phyloP scores from a whole-genome alignment of 1,284 basidiomycete species.

The Sphaerobolus stellatus region DNA sequence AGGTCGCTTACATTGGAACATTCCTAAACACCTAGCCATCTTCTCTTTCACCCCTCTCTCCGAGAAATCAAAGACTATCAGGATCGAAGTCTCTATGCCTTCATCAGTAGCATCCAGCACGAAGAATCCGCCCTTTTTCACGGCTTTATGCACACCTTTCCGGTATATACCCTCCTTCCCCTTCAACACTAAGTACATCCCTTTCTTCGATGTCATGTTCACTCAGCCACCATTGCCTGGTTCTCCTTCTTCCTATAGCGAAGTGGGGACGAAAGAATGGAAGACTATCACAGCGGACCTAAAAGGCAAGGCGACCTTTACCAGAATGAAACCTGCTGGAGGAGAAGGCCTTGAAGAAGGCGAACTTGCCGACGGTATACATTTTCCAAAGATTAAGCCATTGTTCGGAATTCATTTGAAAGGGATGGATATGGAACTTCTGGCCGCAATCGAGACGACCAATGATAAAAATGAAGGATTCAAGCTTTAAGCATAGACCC shows the following conservation, averaged over 20 bases:
- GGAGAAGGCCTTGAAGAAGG: neutral
- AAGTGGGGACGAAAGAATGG: neutral
- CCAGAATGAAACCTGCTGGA: neutral
- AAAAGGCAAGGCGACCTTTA: neutral
- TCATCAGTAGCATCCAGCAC: neutral
- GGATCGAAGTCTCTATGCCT: constrained; percentile 10
- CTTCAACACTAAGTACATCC: neutral
- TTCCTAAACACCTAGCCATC: constrained; percentile 14
- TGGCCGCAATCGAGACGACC: neutral
- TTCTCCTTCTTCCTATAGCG: neutral
- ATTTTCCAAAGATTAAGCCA: neutral
- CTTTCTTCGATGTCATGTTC: neutral
- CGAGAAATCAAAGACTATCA: neutral
- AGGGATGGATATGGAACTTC: neutral
- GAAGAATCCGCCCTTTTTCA: neutral
- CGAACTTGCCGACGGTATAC: neutral
- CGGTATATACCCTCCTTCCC: neutral
- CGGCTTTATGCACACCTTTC: neutral
- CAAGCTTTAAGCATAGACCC: too few species aligned
- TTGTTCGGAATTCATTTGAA: neutral
- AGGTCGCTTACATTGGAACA: constrained; percentile 16
- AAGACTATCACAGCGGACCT: neutral
- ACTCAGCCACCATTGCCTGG: neutral
- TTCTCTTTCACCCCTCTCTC: constrained; percentile 14
- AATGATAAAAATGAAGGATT: too few species aligned